Percentiles rank a stretch among this genome's conserved stretches.
These are phyloP conservation scores for Diphasiastrum complanatum DNA, from an alignment of 83 land plant species.

Conservation along the genomic window DNA sequence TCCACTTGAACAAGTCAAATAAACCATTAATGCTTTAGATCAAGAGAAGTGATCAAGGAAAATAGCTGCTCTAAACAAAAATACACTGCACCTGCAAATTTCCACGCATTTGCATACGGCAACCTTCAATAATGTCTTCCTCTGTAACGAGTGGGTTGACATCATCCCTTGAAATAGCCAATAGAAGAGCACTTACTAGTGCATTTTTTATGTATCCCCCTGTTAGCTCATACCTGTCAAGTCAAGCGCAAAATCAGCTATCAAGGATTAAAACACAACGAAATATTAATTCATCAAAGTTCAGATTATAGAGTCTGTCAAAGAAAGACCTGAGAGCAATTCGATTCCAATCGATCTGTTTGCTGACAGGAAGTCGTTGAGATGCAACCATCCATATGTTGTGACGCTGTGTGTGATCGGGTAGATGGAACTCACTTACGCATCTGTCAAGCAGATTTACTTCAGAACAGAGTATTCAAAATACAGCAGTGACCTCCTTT, in stretches of 20 bases:
- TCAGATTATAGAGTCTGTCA: neutral
- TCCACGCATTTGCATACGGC: constrained; percentile 38
- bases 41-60: no score
- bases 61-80: no score
- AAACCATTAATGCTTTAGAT: no score
- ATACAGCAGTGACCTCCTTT: neutral
- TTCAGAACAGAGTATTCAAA: neutral
- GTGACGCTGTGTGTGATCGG: constrained; percentile 32
- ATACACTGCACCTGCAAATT: constrained; percentile 36
- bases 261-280: neutral
- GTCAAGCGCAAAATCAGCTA: neutral
- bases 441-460: constrained; percentile 14
- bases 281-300: neutral
- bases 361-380: constrained; percentile 15
- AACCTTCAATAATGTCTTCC: constrained; percentile 29
- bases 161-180: constrained; percentile 30
- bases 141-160: constrained; percentile 25
- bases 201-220: constrained; percentile 36
- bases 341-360: constrained; percentile 28
- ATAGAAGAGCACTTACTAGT: constrained; percentile 28
- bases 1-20: no score
- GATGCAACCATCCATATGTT: constrained; percentile 33
- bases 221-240: constrained; percentile 30
- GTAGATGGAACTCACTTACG: constrained; percentile 34
- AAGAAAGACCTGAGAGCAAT: constrained; percentile 21